Percentiles rank a stretch among this genome's conserved stretches.
phyloP scores from a whole-genome alignment of 1,284 basidiomycete species.

The Puccinia hordei region DNA sequence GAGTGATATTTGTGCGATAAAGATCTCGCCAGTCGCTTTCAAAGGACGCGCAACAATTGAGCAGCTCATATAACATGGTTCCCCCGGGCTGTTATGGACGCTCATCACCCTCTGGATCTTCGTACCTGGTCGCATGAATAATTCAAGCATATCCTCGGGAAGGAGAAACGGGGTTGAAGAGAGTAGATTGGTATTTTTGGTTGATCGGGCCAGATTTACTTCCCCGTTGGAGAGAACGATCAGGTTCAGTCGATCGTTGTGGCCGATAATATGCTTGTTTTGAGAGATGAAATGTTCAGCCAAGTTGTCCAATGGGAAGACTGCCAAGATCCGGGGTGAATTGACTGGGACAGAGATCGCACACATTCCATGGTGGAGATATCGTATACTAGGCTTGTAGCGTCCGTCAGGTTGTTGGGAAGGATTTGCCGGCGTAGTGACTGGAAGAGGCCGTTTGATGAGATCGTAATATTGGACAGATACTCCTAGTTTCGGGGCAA shows the following conservation, averaged over 20 bases:
- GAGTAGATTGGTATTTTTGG: slow-evolving; percentile 31
- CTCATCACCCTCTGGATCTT: neutral
- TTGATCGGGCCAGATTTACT: slow-evolving; percentile 9
- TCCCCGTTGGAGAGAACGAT: slow-evolving; percentile 28
- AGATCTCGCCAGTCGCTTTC: slow-evolving; percentile 16
- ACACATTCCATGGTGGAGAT: slow-evolving; percentile 30
- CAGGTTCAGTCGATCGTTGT: neutral
- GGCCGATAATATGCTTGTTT: neutral
- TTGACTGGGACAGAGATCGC: slow-evolving; percentile 6
- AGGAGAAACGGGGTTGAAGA: neutral
- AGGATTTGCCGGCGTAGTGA: neutral
- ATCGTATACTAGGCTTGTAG: slow-evolving; percentile 16
- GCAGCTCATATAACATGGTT: neutral
- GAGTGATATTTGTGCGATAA: slow-evolving; percentile 4
- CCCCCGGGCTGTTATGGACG: neutral
- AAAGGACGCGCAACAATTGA: slow-evolving; percentile 28
- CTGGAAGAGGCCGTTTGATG: neutral
- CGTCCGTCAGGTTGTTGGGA: neutral
- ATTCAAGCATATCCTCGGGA: slow-evolving; percentile 21
- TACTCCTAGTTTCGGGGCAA: slow-evolving; percentile 27
- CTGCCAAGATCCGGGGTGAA: slow-evolving; percentile 23
- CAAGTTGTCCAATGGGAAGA: slow-evolving; percentile 17
- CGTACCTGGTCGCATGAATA: slow-evolving; percentile 3
- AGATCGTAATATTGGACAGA: slow-evolving; percentile 27
- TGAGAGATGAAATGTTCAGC: slow-evolving; percentile 6